A percentile compares a stretch with the other conserved stretches of the same genome.
Conservation (phyloP, 129 eudicot species). For the Cynara cardunculus region DNA sequence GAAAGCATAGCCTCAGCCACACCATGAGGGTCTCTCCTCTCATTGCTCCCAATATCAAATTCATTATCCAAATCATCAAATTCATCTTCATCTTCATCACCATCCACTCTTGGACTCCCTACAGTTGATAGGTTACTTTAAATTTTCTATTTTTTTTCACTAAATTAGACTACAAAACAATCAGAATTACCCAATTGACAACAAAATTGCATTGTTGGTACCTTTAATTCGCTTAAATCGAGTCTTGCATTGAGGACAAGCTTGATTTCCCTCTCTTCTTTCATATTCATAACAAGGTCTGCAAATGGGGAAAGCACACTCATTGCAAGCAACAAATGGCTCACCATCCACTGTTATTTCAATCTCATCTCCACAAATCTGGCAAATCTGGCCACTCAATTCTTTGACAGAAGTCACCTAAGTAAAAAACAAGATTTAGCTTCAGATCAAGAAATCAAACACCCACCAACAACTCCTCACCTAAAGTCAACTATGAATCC, state of each 20-base stretch:
- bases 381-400: constrained; percentile 63
- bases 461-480: neutral
- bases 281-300: constrained; percentile 73
- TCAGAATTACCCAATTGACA: neutral
- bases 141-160: neutral
- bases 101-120: constrained; percentile 88
- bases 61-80: constrained; percentile 76
- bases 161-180: neutral
- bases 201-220: neutral
- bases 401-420: constrained; percentile 78
- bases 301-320: constrained; percentile 74
- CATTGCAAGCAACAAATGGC: constrained; percentile 73
- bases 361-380: constrained; percentile 79
- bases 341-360: constrained; percentile 55
- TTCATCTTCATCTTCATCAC: constrained; percentile 84
- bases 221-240: constrained; percentile 67
- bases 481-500: neutral
- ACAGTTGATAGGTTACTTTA: neutral
- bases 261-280: constrained; percentile 72
- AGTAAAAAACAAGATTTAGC: neutral
- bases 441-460: constrained; percentile 24
- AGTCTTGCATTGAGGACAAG: constrained; percentile 78
- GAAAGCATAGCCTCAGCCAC: constrained; percentile 40
- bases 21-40: constrained; percentile 42
- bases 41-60: constrained; percentile 42